Conservation (phyloP, 1,284 basidiomycete genomes). For the Ustilago hordei region DNA sequence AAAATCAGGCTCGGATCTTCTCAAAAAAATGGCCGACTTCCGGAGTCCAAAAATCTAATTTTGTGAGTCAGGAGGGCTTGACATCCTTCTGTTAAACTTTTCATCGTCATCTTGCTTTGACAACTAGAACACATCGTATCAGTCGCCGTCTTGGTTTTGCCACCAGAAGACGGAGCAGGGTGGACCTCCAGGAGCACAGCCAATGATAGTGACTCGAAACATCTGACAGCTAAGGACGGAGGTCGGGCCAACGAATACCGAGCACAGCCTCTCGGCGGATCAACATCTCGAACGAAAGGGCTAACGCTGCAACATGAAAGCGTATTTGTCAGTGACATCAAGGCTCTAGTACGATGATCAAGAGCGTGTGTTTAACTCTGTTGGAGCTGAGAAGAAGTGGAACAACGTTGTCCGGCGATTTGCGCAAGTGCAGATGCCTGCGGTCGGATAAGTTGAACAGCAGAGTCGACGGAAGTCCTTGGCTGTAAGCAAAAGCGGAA, state of each 20-base stretch:
- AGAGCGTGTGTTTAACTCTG: conserved; percentile 1
- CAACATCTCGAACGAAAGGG: not conserved
- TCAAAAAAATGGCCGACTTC: not conserved
- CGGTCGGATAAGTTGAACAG: conserved; percentile 9
- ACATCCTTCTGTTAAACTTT: not conserved
- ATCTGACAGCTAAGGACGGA: not conserved
- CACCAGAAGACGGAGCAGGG: too few relatives aligned
- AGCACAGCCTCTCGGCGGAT: conserved; percentile 11
- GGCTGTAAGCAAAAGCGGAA: not conserved
- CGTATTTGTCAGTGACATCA: not conserved
- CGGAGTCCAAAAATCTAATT: not conserved
- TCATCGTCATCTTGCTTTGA: not conserved
- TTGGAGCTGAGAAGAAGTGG: conserved; percentile 9
- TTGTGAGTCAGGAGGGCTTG: not conserved
- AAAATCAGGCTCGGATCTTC: conserved; percentile 1
- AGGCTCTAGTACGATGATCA: not conserved
- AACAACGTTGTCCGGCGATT: conserved; percentile 9
- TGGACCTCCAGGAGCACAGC: too few relatives aligned
- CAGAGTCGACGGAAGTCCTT: conserved; percentile 23
- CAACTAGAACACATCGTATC: too few relatives aligned
- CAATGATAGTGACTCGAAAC: too few relatives aligned
- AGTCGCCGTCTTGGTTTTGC: too few relatives aligned
- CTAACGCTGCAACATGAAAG: not conserved
- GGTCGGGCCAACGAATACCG: conserved; percentile 5
- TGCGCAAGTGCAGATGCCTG: conserved; percentile 3